phyloP scores from a whole-genome alignment of 2,329 filamentous ascomycete species.

The Nakataea oryzae region DNA sequence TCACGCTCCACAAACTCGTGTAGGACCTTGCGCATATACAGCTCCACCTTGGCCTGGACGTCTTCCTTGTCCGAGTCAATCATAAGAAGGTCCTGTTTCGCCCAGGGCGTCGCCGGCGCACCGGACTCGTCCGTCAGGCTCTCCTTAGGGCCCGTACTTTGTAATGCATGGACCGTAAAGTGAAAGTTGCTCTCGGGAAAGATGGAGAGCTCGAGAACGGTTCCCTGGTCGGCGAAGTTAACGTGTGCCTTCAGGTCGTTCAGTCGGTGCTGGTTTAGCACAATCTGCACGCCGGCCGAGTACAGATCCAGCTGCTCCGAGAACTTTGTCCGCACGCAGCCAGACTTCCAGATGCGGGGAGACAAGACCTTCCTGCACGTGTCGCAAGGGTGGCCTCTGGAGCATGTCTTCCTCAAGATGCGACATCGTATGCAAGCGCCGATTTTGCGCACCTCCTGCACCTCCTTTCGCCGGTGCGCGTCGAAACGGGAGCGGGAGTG shows the following conservation, averaged over 20 bases:
- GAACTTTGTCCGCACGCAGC: slow-evolving; percentile 52
- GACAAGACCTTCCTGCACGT: slow-evolving; percentile 54
- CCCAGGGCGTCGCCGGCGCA: background rate
- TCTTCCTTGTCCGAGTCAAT: slow-evolving; percentile 53
- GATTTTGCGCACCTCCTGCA: slow-evolving; percentile 53
- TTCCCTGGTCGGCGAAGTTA: slow-evolving; percentile 35
- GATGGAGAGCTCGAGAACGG: slow-evolving; percentile 46
- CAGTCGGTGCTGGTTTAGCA: slow-evolving; percentile 48
- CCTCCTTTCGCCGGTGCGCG: slow-evolving; percentile 48
- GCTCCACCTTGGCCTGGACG: slow-evolving; percentile 46
- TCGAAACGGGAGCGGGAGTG: slow-evolving; percentile 49
- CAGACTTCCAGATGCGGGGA: slow-evolving; percentile 54
- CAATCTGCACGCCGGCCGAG: slow-evolving; percentile 52
- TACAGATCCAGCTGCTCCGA: slow-evolving; percentile 53
- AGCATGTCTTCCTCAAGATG: slow-evolving; percentile 56
- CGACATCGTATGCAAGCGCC: slow-evolving; percentile 57
- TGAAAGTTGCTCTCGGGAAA: slow-evolving; percentile 36
- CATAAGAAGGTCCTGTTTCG: slow-evolving; percentile 30
- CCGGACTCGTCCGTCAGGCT: background rate
- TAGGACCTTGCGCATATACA: slow-evolving; percentile 48
- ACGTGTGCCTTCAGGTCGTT: slow-evolving; percentile 42
- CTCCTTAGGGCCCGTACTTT: slow-evolving; percentile 22
- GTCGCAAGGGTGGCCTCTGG: slow-evolving; percentile 51
- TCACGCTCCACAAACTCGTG: slow-evolving; percentile 48
- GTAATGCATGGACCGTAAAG: slow-evolving; percentile 32